A percentile compares a stretch with the other conserved stretches of the same genome.
Evolutionary conservation across 805 yeast genomes (phyloP).

Genomic region (Lachancea meyersii): DNA sequence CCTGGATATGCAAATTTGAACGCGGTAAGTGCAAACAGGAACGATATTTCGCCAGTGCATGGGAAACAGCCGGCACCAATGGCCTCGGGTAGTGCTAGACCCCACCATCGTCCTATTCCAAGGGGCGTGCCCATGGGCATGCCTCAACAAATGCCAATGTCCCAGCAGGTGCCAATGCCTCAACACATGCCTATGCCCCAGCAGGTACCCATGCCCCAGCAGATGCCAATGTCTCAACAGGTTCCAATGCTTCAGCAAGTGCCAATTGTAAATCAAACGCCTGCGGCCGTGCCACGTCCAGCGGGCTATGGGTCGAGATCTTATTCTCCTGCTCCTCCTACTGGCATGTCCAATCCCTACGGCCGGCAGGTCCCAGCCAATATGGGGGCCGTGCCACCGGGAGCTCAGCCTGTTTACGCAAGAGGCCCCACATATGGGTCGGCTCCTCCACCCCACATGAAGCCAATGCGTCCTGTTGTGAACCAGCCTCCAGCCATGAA

Average conservation of each 20-base stretch:
- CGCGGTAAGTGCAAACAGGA: constrained; percentile 1
- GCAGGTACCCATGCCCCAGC: constrained; percentile 2
- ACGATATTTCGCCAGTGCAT: constrained; percentile 1
- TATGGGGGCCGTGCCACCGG: constrained; percentile 1
- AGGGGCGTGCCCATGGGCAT: constrained; percentile 1
- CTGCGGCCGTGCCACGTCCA: constrained; percentile 2
- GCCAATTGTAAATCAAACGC: constrained; percentile 12
- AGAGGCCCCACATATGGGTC: constrained; percentile 4
- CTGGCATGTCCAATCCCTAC: constrained; percentile 4
- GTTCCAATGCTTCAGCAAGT: constrained; percentile 10
- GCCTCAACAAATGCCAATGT: not conserved
- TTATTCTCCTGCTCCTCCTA: constrained; percentile 5
- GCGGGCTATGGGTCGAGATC: constrained; percentile 1
- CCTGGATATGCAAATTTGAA: constrained; percentile 8
- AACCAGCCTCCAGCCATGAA: constrained; percentile 5
- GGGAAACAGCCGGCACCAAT: not conserved
- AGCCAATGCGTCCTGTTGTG: not conserved
- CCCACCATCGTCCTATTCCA: constrained; percentile 3
- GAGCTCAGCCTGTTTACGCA: not conserved
- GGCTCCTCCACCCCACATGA: constrained; percentile 3
- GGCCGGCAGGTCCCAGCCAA: constrained; percentile 6
- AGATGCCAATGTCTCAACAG: constrained; percentile 1
- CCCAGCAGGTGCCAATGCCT: constrained; percentile 5
- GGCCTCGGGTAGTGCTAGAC: not conserved
- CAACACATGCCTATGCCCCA: too few relatives aligned